These are phyloP conservation scores for Aspergillus arachidicola DNA, from an alignment of 2,329 filamentous ascomycete species.

Conservation along the genomic window DNA sequence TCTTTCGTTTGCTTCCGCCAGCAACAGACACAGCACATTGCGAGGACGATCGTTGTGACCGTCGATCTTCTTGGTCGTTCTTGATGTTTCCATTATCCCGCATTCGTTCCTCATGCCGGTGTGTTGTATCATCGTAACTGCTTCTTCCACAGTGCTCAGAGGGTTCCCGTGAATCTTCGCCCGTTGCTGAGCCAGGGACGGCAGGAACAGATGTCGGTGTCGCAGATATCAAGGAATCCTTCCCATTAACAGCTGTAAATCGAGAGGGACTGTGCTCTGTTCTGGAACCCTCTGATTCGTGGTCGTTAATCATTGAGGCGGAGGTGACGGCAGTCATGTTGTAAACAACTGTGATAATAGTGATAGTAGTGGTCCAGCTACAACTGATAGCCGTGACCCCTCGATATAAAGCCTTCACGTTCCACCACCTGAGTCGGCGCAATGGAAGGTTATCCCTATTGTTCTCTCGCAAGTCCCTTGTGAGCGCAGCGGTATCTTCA, in stretches of 20 bases:
- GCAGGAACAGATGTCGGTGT: slow-evolving; percentile 15
- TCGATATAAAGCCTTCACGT: not conserved
- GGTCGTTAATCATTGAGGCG: slow-evolving; percentile 35
- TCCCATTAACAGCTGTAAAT: slow-evolving; percentile 51
- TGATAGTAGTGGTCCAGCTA: not conserved
- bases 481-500: not conserved
- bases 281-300: slow-evolving; percentile 35
- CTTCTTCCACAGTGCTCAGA: slow-evolving; percentile 21
- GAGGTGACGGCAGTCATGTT: slow-evolving; percentile 41
- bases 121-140: slow-evolving; percentile 24
- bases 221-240: slow-evolving; percentile 28
- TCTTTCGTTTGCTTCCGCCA: slow-evolving; percentile 65
- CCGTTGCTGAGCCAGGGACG: slow-evolving; percentile 20
- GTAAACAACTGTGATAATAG: not conserved
- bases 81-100: slow-evolving; percentile 51
- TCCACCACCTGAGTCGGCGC: not conserved
- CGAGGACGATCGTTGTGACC: slow-evolving; percentile 30
- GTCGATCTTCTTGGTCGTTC: slow-evolving; percentile 26
- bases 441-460: not conserved
- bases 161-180: slow-evolving; percentile 21
- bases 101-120: slow-evolving; percentile 46
- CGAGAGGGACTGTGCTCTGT: slow-evolving; percentile 46
- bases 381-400: not conserved
- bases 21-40: slow-evolving; percentile 17
- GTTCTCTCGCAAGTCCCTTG: not conserved